Percentiles rank a stretch among this genome's conserved stretches.
Evolutionary conservation across 1,284 basidiomycete species (phyloP).

Genomic region (Leucoagaricus sp.): DNA sequence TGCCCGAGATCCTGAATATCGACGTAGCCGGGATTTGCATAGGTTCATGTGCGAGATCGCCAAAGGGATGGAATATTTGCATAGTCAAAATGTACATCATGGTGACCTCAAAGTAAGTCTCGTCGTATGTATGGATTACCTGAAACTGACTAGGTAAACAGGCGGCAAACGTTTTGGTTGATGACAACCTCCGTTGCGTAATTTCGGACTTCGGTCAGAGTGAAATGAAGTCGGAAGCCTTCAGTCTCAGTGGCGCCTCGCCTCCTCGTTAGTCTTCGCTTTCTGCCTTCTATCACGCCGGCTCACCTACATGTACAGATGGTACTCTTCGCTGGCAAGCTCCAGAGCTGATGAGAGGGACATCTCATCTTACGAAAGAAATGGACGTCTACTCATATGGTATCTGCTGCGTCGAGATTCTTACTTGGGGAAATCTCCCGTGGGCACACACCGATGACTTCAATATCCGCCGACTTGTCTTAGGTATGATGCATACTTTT

Average conservation of each 20-base stretch:
- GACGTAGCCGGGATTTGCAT: slow-evolving; percentile 46
- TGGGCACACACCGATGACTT: slow-evolving; percentile 64
- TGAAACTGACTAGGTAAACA: slow-evolving; percentile 39
- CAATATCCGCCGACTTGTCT: slow-evolving; percentile 57
- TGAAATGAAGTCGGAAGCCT: slow-evolving; percentile 73
- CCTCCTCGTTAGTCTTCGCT: slow-evolving; percentile 49
- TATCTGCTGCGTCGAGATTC: slow-evolving; percentile 69
- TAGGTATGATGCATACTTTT: slow-evolving; percentile 46
- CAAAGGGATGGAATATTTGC: slow-evolving; percentile 76
- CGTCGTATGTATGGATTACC: slow-evolving; percentile 49
- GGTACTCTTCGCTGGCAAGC: slow-evolving; percentile 74
- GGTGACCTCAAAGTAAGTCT: slow-evolving; percentile 60
- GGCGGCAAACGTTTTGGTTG: slow-evolving; percentile 75
- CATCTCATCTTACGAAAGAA: slow-evolving; percentile 50
- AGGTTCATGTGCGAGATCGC: slow-evolving; percentile 71
- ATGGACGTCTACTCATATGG: slow-evolving; percentile 77
- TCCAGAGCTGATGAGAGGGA: slow-evolving; percentile 66
- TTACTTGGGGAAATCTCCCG: slow-evolving; percentile 61
- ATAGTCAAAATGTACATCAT: slow-evolving; percentile 62
- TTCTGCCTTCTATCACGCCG: slow-evolving; percentile 11
- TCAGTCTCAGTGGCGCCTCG: slow-evolving; percentile 53
- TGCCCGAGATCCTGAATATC: slow-evolving; percentile 40
- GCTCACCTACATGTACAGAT: slow-evolving; percentile 31
- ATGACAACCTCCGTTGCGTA: slow-evolving; percentile 63
- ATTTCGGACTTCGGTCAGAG: slow-evolving; percentile 81